phyloP scores from a whole-genome alignment of 225 moss, liverwort and hornwort species.

The Sphagnum tenellum region DNA sequence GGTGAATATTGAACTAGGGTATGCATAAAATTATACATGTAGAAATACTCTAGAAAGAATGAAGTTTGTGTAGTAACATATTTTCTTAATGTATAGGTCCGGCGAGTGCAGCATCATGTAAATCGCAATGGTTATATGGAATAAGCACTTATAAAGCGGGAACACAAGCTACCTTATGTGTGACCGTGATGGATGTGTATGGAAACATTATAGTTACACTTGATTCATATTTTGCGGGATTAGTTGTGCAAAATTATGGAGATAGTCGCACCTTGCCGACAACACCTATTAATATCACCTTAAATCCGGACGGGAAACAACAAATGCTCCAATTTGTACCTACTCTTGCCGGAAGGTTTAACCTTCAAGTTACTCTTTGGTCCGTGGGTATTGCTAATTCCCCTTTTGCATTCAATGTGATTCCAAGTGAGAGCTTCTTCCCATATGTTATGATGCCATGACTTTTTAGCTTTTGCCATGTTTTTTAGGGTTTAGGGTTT shows the following conservation, averaged over 20 bases:
- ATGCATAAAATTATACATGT: background rate
- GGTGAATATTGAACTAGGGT: background rate
- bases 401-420: background rate
- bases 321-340: background rate
- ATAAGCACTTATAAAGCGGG: background rate
- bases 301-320: background rate
- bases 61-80: background rate
- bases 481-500: background rate
- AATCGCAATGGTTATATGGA: background rate
- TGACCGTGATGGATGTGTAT: background rate
- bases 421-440: background rate
- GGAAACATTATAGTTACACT: background rate
- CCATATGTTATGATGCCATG: too few relatives aligned
- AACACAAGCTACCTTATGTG: background rate
- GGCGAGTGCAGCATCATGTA: background rate
- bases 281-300: background rate
- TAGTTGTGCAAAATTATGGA: background rate
- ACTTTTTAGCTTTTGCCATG: background rate
- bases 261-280: background rate
- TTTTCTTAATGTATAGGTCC: background rate
- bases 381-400: background rate
- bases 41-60: too few relatives aligned
- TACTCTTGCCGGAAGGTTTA: background rate
- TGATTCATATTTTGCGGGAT: conserved; percentile 1
- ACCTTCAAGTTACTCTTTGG: background rate